A percentile compares a stretch with the other conserved stretches of the same genome.
These are phyloP conservation scores for Oryza punctata DNA, from an alignment of 176 grass and related monocot genomes.

Conservation along the genomic window DNA sequence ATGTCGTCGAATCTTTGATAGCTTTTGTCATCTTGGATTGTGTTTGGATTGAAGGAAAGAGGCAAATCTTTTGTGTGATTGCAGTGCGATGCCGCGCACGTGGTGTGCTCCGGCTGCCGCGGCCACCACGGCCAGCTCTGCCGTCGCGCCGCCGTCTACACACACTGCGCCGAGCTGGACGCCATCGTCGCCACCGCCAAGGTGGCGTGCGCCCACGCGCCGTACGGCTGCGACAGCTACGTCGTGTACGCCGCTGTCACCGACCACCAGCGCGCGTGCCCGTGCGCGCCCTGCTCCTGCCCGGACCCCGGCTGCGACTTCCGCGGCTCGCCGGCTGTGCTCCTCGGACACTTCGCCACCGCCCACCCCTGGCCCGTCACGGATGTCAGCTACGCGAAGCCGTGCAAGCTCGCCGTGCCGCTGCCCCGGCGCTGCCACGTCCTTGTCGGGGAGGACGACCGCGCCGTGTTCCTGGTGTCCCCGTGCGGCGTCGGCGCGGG, in stretches of 20 bases:
- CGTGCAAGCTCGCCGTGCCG: neutral
- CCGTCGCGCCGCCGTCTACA: no score
- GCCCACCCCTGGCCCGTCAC: conserved; percentile 16
- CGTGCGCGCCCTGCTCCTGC: conserved; percentile 38
- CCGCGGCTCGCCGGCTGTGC: neutral
- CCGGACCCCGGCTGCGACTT: conserved; percentile 39
- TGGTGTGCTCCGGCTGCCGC: no score
- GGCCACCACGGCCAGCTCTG: no score
- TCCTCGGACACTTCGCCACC: conserved; percentile 13
- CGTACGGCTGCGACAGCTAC: conserved; percentile 13
- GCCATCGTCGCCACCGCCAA: neutral
- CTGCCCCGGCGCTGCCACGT: neutral
- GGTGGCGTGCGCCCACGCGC: conserved; percentile 18
- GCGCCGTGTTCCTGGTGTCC: neutral
- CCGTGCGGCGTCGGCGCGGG: no score
- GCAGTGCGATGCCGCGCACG: no score
- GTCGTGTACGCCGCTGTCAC: conserved; percentile 1
- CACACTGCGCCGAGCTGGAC: neutral
- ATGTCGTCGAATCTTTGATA: no score
- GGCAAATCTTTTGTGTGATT: no score
- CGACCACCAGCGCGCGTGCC: conserved; percentile 23
- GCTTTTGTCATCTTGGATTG: no score
- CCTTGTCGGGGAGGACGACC: neutral
- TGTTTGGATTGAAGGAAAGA: no score
- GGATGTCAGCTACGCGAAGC: conserved; percentile 5